Conservation (phyloP, 345 rosid genomes). For the Anastatica hierochuntica region DNA sequence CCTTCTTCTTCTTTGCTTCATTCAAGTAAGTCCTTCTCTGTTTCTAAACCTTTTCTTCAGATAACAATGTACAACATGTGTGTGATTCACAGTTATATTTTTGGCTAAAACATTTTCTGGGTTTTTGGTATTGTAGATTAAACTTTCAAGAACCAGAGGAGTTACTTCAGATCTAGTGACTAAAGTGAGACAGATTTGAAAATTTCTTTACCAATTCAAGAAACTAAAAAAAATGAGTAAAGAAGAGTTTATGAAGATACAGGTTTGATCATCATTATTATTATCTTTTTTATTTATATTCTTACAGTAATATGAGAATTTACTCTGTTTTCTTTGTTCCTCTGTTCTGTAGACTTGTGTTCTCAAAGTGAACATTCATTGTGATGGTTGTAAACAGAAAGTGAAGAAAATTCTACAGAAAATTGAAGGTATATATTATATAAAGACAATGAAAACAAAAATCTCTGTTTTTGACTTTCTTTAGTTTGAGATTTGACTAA, state of each 20-base stretch:
- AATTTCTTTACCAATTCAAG: neutral
- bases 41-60: slow-evolving; percentile 4
- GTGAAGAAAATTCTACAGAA: slow-evolving; percentile 90
- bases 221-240: slow-evolving; percentile 90
- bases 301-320: too few species aligned
- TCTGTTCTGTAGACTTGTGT: slow-evolving; percentile 89
- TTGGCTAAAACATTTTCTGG: neutral
- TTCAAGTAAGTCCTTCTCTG: slow-evolving; percentile 5
- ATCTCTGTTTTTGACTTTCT: slow-evolving; percentile 4
- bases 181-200: neutral
- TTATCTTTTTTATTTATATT: neutral
- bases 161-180: slow-evolving; percentile 44
- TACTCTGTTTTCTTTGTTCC: too few species aligned
- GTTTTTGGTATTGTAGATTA: slow-evolving; percentile 6
- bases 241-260: slow-evolving; percentile 96
- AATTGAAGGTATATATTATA: slow-evolving; percentile 58
- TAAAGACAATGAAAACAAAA: neutral
- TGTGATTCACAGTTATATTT: neutral
- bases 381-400: slow-evolving; percentile 90
- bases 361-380: slow-evolving; percentile 92
- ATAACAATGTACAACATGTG: neutral
- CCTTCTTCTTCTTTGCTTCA: slow-evolving; percentile 21
- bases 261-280: slow-evolving; percentile 43
- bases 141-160: neutral
- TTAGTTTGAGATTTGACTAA: neutral